Evolutionary conservation across 768 basidiomycete genomes (phyloP).

Genomic region (Arthromyces matolae): DNA sequence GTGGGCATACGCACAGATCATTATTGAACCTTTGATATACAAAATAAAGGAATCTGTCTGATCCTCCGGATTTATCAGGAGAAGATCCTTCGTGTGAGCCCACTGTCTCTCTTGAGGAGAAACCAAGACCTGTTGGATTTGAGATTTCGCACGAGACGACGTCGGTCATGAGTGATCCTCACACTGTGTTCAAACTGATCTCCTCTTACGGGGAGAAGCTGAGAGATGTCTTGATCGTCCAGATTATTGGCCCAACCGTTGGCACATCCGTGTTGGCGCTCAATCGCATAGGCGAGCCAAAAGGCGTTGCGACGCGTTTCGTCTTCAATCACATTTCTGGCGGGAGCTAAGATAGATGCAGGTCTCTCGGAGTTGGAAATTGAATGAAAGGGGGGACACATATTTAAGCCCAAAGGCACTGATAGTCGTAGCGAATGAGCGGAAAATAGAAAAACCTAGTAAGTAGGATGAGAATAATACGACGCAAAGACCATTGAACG

Average conservation of each 20-base stretch:
- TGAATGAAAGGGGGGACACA: constrained; percentile 62
- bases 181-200: constrained; percentile 63
- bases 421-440: constrained; percentile 54
- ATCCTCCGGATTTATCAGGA: constrained; percentile 56
- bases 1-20: constrained; percentile 44
- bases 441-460: constrained; percentile 57
- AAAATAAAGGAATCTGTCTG: constrained; percentile 70
- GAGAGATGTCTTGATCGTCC: constrained; percentile 73
- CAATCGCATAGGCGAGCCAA: constrained; percentile 68
- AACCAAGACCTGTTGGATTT: constrained; percentile 37
- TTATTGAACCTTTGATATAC: constrained; percentile 64
- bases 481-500: not conserved
- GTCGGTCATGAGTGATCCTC: constrained; percentile 19
- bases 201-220: constrained; percentile 60
- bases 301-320: constrained; percentile 71
- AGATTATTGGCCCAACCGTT: constrained; percentile 70
- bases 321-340: constrained; percentile 62
- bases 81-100: constrained; percentile 57
- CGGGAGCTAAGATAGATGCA: constrained; percentile 55
- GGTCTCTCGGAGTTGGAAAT: constrained; percentile 56
- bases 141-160: not conserved
- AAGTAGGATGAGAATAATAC: constrained; percentile 10
- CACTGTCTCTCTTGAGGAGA: constrained; percentile 57
- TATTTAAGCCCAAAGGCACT: constrained; percentile 67
- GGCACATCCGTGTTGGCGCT: constrained; percentile 62